Percentiles rank a stretch among this genome's conserved stretches.
Evolutionary conservation across 2,329 filamentous ascomycete species (phyloP).

Genomic region (Xylariomycetidae sp.): DNA sequence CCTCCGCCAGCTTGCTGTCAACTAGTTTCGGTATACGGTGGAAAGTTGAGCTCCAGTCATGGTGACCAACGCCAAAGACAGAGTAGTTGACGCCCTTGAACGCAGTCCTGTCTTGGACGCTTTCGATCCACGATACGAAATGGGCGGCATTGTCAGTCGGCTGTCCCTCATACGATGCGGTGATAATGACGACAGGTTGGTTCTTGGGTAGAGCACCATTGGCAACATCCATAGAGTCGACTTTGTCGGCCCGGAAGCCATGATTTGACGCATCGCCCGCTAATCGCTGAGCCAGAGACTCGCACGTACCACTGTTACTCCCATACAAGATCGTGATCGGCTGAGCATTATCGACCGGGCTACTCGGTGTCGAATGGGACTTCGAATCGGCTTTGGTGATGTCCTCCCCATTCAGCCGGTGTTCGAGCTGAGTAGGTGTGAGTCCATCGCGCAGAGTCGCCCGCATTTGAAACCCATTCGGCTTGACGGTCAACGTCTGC

Average conservation of each 20-base stretch:
- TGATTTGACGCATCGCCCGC: constrained; percentile 53
- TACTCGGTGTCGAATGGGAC: constrained; percentile 2
- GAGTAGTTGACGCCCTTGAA: constrained; percentile 58
- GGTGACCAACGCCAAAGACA: constrained; percentile 63
- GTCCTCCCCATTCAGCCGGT: constrained; percentile 33
- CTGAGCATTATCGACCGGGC: constrained; percentile 25
- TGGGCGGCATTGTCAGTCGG: constrained; percentile 67
- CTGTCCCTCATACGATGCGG: constrained; percentile 69
- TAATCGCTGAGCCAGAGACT: constrained; percentile 61
- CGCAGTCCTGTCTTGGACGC: constrained; percentile 39
- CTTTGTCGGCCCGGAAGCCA: constrained; percentile 52
- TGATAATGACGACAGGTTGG: constrained; percentile 61
- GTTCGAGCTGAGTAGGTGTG: constrained; percentile 42
- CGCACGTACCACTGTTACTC: constrained; percentile 71
- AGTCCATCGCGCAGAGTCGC: constrained; percentile 42
- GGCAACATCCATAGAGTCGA: constrained; percentile 58
- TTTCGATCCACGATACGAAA: constrained; percentile 64
- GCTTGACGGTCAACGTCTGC: constrained; percentile 45
- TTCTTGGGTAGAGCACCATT: constrained; percentile 55
- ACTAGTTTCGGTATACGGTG: constrained; percentile 52
- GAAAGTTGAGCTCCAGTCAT: constrained; percentile 47
- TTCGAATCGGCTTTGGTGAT: constrained; percentile 2
- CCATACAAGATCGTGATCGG: constrained; percentile 67
- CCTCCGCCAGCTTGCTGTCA: constrained; percentile 39
- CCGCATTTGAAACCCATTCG: constrained; percentile 48